Base-by-base conservation (phyloP, 352 stramenopile genomes). In the Elongisporangium undulatum region DNA sequence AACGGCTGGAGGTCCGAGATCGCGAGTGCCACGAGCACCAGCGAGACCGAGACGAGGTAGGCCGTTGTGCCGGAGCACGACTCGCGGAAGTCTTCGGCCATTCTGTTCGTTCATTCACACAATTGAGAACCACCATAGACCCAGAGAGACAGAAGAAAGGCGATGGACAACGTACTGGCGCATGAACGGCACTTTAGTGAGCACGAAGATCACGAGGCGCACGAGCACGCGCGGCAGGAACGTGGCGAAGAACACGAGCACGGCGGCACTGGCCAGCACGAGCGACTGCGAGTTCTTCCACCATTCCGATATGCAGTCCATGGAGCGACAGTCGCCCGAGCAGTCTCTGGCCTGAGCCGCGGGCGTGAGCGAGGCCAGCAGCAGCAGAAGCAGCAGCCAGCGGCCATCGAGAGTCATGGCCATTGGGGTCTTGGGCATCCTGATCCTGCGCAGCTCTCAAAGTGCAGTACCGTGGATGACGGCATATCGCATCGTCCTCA, bases 161-260 rank as follows among this genome's bases (percentile, higher is more conserved):
- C 4, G 26, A 34, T 8, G 26, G 26, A 34, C 8, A 2, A 71
- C 79, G 57, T 71, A 95, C 87, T 94, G 79, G 22, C 69, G 80
- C 55, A 96, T 79, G 65, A 94, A 94, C 15, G 83, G 82, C 51
- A 96, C 61, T 61, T 96, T 94, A 9, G 82, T 89, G 54, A 96
- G 69, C 66, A 92, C 83, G 63, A 94, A 92, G 56, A 96, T 90
- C 54, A 93, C 68, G 53, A 96, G 67, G 2, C 85, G 79, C 39
- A 96, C 81, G 53, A 94, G 75, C 55, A 96, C 82, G 38, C 85
- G 83, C 21, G 87, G 87, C 58, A 96, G 61, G 64, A 96, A 96
- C 23, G 87, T 93, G 24, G 87, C 87, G 61, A 93, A 92, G 68
- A 96, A 94, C 56, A 96, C 69, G 34, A 96, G 64, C 16, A 93